A percentile compares a stretch with the other conserved stretches of the same genome.
phyloP scores from a whole-genome alignment of 257 asterid genomes.

The Solanum commersonii region DNA sequence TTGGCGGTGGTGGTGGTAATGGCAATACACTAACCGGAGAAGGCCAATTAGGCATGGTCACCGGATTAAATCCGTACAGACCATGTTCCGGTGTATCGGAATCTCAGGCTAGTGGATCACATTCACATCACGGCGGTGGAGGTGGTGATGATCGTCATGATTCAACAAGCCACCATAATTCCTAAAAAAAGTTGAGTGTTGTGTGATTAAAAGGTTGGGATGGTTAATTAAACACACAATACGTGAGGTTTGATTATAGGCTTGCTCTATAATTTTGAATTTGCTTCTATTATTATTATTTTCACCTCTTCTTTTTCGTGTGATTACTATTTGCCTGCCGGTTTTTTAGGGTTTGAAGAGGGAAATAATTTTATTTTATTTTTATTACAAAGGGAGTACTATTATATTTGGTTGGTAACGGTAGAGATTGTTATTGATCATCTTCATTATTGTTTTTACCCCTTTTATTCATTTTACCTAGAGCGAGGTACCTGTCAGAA shows the following conservation, averaged over 20 bases:
- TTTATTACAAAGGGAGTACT: background rate
- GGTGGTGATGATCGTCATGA: constrained; percentile 55
- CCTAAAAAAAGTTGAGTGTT: background rate
- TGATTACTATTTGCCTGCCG: constrained; percentile 33
- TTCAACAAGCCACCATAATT: constrained; percentile 46
- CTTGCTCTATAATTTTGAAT: constrained; percentile 12
- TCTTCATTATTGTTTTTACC: background rate
- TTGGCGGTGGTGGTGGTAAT: background rate
- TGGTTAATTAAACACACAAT: constrained; percentile 23
- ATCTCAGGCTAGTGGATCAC: constrained; percentile 75
- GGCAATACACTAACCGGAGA: constrained; percentile 38
- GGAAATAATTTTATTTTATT: background rate
- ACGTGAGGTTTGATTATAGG: constrained; percentile 33
- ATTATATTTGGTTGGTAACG: background rate
- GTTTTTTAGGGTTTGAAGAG: constrained; percentile 43
- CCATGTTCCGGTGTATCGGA: constrained; percentile 35
- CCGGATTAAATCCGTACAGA: constrained; percentile 44
- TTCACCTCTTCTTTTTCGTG: constrained; percentile 13
- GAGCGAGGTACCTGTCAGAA: background rate
- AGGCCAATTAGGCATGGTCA: constrained; percentile 52
- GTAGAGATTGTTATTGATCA: background rate
- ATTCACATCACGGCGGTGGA: constrained; percentile 61
- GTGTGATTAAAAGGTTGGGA: constrained; percentile 19
- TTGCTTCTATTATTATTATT: background rate
- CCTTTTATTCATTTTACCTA: background rate